Conservation (phyloP, 108 stramenopile species). For the Skeletonema marinoi region DNA sequence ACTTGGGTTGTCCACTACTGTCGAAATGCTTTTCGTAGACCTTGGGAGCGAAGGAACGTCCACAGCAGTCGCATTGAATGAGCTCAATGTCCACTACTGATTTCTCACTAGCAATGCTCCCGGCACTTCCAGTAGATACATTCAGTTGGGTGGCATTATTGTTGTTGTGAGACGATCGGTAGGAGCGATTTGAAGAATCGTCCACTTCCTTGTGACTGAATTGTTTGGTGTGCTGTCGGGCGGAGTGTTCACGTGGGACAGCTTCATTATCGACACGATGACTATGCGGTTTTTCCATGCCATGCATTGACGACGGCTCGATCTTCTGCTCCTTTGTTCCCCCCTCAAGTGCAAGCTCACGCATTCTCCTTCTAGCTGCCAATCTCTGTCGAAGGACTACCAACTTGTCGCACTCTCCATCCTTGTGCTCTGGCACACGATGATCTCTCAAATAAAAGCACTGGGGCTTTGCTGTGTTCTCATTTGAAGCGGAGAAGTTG, state of each 20-base stretch:
- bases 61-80: slow-evolving; percentile 34
- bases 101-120: slow-evolving; percentile 5
- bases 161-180: background rate
- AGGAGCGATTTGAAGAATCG: background rate
- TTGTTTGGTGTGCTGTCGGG: background rate
- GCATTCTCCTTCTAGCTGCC: slow-evolving; percentile 25
- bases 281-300: background rate
- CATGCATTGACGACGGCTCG: background rate
- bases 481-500: background rate
- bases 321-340: background rate
- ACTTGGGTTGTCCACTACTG: slow-evolving; percentile 44
- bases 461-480: background rate
- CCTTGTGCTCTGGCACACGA: slow-evolving; percentile 43
- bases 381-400: slow-evolving; percentile 39
- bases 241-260: background rate
- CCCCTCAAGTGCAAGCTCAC: background rate
- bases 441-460: slow-evolving; percentile 9
- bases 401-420: slow-evolving; percentile 50
- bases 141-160: background rate
- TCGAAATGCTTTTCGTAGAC: slow-evolving; percentile 47
- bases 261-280: background rate
- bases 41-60: slow-evolving; percentile 46
- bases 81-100: slow-evolving; percentile 38
- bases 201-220: background rate
- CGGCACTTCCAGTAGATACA: background rate